A percentile compares a stretch with the other conserved stretches of the same genome.
phyloP scores from a whole-genome alignment of 2,329 filamentous ascomycete genomes.

The Talaromyces verruculosus region DNA sequence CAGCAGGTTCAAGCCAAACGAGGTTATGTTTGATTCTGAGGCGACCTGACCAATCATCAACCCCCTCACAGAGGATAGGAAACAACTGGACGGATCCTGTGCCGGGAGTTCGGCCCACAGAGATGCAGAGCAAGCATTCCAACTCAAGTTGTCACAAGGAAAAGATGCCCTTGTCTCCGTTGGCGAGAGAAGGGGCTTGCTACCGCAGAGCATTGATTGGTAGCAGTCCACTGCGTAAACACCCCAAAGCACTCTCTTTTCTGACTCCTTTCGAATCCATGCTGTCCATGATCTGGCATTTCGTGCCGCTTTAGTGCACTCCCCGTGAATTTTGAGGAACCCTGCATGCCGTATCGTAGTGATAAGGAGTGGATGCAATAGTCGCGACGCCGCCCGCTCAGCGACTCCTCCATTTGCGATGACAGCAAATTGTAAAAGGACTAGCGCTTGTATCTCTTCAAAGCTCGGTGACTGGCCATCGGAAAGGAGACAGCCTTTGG shows the following conservation, averaged over 20 bases:
- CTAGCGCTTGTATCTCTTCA: slow-evolving; percentile 1
- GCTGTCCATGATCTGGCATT: background rate
- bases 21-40: background rate
- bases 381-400: slow-evolving; percentile 4
- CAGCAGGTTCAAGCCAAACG: slow-evolving; percentile 2
- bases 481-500: background rate
- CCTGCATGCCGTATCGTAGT: slow-evolving; percentile 1
- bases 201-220: slow-evolving; percentile 6
- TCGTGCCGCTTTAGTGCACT: slow-evolving; percentile 1
- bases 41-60: background rate
- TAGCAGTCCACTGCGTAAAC: slow-evolving; percentile 6
- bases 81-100: slow-evolving; percentile 7
- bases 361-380: slow-evolving; percentile 6
- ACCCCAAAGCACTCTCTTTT: slow-evolving; percentile 9
- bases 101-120: background rate
- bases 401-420: slow-evolving; percentile 3
- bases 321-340: slow-evolving; percentile 4
- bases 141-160: slow-evolving; percentile 8
- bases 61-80: background rate
- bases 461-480: background rate
- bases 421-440: background rate
- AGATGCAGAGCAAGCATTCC: slow-evolving; percentile 9
- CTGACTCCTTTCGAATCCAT: slow-evolving; percentile 5
- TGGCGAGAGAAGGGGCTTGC: slow-evolving; percentile 7
- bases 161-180: slow-evolving; percentile 7